Evolutionary conservation across 2,329 filamentous ascomycete genomes (phyloP).

Genomic region (Chaetomium globosum): DNA sequence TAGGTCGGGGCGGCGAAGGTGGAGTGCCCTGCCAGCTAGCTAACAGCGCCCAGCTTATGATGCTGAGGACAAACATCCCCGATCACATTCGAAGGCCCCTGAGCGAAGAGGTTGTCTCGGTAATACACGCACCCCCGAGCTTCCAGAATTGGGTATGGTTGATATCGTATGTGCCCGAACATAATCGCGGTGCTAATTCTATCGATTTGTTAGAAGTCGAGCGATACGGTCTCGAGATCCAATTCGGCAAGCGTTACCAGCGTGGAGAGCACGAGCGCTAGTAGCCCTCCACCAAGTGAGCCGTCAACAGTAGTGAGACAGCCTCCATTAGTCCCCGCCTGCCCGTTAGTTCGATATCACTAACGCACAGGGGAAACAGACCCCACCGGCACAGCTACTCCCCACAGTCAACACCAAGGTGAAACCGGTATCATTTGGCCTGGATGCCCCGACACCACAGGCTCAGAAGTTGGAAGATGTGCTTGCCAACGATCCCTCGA

Average conservation of each 20-base stretch:
- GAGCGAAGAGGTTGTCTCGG: conserved; percentile 80
- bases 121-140: conserved; percentile 85
- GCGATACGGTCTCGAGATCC: conserved; percentile 40
- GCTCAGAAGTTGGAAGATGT: conserved; percentile 82
- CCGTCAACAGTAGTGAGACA: conserved; percentile 44
- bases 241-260: conserved; percentile 41
- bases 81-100: conserved; percentile 60
- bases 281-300: conserved; percentile 44
- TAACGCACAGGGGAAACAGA: conserved; percentile 35
- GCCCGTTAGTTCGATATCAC: background rate
- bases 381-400: conserved; percentile 54
- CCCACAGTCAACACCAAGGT: conserved; percentile 77
- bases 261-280: conserved; percentile 39
- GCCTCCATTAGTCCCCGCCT: background rate
- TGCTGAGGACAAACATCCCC: conserved; percentile 60
- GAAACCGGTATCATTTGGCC: conserved; percentile 64
- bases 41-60: conserved; percentile 48
- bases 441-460: conserved; percentile 73
- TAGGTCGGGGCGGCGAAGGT: conserved; percentile 24
- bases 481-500: conserved; percentile 54
- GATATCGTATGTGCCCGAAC: conserved; percentile 30
- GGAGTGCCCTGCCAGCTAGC: background rate
- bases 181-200: conserved; percentile 16
- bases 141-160: conserved; percentile 75
- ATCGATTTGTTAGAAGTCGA: conserved; percentile 46